Conservation (phyloP, 768 basidiomycete genomes). For the Amanita rimosa region DNA sequence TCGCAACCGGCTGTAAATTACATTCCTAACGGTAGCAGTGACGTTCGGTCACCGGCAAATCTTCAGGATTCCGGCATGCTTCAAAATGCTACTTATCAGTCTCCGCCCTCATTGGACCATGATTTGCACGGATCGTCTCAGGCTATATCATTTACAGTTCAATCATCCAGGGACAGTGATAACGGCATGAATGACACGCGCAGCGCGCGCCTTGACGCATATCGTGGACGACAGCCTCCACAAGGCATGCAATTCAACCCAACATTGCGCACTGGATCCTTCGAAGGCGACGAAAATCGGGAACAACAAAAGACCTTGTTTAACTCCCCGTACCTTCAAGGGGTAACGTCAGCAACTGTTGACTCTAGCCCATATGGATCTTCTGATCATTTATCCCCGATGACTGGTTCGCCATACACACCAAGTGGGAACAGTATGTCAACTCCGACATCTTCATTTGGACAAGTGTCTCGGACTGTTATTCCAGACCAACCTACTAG, state of each 20-base stretch:
- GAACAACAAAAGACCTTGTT: neutral
- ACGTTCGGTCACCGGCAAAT: neutral
- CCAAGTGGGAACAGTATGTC: neutral
- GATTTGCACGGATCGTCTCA: neutral
- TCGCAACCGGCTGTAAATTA: neutral
- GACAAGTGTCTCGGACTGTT: neutral
- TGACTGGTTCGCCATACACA: slow-evolving; percentile 1
- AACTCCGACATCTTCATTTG: neutral
- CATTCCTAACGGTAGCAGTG: neutral
- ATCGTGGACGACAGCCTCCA: neutral
- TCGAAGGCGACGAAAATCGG: neutral
- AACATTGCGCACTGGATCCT: neutral
- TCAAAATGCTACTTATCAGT: neutral
- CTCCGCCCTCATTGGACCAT: neutral
- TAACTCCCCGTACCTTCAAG: neutral
- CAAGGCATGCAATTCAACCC: neutral
- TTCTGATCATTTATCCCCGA: neutral
- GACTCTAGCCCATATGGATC: slow-evolving; percentile 1
- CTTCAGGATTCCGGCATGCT: neutral
- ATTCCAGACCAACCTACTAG: neutral
- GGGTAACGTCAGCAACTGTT: neutral
- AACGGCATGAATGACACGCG: neutral
- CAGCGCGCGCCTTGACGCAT: neutral
- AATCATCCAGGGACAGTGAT: neutral
- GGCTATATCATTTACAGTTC: neutral